A percentile compares a stretch with the other conserved stretches of the same genome.
phyloP scores from a whole-genome alignment of 441 rosid genomes.

The Metrosideros polymorpha region DNA sequence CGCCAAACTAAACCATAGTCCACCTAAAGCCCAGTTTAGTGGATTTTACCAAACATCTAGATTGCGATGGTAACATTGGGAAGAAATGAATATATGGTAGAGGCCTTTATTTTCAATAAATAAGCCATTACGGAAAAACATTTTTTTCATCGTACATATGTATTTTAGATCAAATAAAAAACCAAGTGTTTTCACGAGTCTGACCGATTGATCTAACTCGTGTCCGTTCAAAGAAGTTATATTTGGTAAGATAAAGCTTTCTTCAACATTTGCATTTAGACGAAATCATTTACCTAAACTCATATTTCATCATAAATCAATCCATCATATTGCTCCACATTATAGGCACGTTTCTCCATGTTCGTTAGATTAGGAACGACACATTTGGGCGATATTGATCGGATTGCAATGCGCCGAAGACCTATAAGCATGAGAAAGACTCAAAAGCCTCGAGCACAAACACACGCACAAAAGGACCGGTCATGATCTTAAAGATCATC shows the following conservation, averaged over 20 bases:
- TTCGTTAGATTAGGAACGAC: neutral
- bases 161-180: neutral
- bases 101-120: too few relatives aligned
- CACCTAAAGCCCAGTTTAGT: neutral
- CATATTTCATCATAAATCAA: neutral
- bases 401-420: fast-evolving
- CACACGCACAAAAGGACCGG: fast-evolving
- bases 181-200: fast-evolving
- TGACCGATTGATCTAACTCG: neutral
- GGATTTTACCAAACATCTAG: neutral
- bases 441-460: neutral
- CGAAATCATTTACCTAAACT: neutral
- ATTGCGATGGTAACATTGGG: neutral
- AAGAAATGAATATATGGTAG: too few relatives aligned
- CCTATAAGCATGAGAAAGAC: neutral
- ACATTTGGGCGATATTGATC: fast-evolving
- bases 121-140: too few relatives aligned
- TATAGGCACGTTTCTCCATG: fast-evolving
- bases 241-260: neutral
- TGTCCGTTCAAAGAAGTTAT: fast-evolving
- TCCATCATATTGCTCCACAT: fast-evolving
- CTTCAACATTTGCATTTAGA: fast-evolving
- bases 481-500: neutral
- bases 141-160: too few relatives aligned
- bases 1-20: neutral